Evolutionary conservation across 257 asterid species (phyloP), one percentile per base, ranked within the genome.

Genomic region (Solanum tarapatanum): DNA sequence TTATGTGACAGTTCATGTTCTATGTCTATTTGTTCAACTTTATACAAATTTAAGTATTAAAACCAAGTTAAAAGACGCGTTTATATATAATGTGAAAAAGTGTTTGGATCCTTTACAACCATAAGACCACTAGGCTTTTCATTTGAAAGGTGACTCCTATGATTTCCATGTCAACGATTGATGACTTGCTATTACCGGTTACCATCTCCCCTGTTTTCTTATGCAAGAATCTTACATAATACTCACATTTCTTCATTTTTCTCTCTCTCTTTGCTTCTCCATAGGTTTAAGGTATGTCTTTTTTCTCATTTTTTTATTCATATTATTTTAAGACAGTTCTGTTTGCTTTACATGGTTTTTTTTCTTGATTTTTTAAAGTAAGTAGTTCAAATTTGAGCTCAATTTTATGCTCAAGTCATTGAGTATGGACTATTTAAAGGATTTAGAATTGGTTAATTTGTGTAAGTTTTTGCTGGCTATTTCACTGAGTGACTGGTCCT

Each of bases 31-130:
- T 48, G 1, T 48, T 14, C 3, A 48, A 48, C 0, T 48, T 48
- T 48, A 48, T 48, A 48, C 1, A 48, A 5, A 48, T 48, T 48
- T 48, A 48, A 16, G 1, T 48, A 48, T 48, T 48, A 14, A 48
- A 1, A 51, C 0, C 23, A 16, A 51, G 3, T 51, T 51, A 13
- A 48, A 0, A 13, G 1, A 48, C 2, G 0, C 7, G 1, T 12
- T 45, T 45, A 43, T 11, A 43, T 45, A 45, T 12, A 0, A 43
- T 1, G 17, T 4, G 6, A 48, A 48, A 48, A 48, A 48, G 62
- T 51, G 62, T 55, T 55, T 55, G 11, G 70, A 62, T 62, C 70
- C 30, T 62, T 62, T 62, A 62, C 28, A n/a, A 10, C 30, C 70
- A 62, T n/a, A 62, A 58, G 66, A 58, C 32, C 72, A 64, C 17